Evolutionary conservation across 306 rosid species (phyloP), one percentile per base, ranked within the genome.

Genomic region (Acacia confusa): DNA sequence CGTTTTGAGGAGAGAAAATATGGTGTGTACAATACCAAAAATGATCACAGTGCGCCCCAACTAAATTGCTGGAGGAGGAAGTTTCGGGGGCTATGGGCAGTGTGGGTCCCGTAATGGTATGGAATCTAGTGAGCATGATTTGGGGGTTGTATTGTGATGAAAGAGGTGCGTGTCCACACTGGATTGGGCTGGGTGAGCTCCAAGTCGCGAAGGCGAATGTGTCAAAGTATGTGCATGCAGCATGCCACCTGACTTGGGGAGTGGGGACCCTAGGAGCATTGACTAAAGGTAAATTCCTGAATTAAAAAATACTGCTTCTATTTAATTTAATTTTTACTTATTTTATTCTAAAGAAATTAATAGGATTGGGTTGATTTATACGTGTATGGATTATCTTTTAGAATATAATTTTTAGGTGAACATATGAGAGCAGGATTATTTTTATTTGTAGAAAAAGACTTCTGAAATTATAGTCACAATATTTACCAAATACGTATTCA

Each of bases 1-100:
- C 6, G 78, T 78, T 82, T 68, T 1, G 38, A 20, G 72, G 30
- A 40, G 27, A 19, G 30, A 10, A 38, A 11, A 20, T 60, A n/a
- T 11, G n/a, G 77, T 22, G 83, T 78, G 84, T 64, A 70, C 58
- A 0, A 25, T 69, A 43, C 48, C 52, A 45, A 69, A 53, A 50
- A 82, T 60, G 81, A 75, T 65, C 48, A 60, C 72, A 34, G 27
- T 50, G 86, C 78, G 11, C 3, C 78, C 67, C 89, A 84, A 86
- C 84, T 74, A 80, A 85, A 53, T 1, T 28, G 83, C 34, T 13
- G 78, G 74, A 8, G 0, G 57, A 4, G 45, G 88, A 88, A 85
- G 90, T 79, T 84, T 87, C 87, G 63, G 44, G 72, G 63, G 70
- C 50, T 16, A 3, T 43, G 47, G 2, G 22, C 15, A 0, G 6